Evolutionary conservation across 2,329 filamentous ascomycete genomes (phyloP), one percentile per base, ranked within the genome.

Genomic region (Fusarium sp.): DNA sequence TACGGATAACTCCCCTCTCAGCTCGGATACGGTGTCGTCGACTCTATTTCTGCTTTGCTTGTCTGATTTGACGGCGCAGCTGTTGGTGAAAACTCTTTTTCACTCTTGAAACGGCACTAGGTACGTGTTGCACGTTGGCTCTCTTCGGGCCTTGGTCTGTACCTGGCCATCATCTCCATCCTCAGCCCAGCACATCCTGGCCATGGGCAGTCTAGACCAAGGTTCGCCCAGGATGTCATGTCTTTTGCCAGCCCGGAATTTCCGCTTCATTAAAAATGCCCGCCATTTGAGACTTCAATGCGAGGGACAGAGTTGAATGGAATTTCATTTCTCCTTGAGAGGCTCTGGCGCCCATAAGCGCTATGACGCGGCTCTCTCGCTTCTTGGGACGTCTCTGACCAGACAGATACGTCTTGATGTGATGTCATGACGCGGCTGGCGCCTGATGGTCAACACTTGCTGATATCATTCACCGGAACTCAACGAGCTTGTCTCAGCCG

Each of bases 341-440:
- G 16, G 12, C 4, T 35, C 29, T 49, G 38, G 29, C 35, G 44
- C 33, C 42, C 53, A 72, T 61, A 74, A 72, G 60, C 58, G 68
- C 53, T 29, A 35, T 64, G 57, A 66, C 29, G 61, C 64, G 51
- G 49, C 44, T 66, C 44, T 62, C 24, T 44, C 24, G 24, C 35
- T 42, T 62, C 35, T 11, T 24, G 38, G 55, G 44, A 16, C 38
- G 22, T 38, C 44, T 62, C 14, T 49, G 36, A 44, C 29, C 31
- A 14, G 20, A 31, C 31, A 27, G 2, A 17, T 31, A 20, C 38
- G 20, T 24, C n/a, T 27, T 38, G 17, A 49, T 20, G 55, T 69
- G 64, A 69, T 66, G 58, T 58, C 64, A 70, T 73, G 66, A 72
- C 61, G 62, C 62, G 67, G 64, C 59, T 72, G 65, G 53, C 24